Base-by-base conservation (phyloP, 148 eudicot genomes). In the Drosera capensis region DNA sequence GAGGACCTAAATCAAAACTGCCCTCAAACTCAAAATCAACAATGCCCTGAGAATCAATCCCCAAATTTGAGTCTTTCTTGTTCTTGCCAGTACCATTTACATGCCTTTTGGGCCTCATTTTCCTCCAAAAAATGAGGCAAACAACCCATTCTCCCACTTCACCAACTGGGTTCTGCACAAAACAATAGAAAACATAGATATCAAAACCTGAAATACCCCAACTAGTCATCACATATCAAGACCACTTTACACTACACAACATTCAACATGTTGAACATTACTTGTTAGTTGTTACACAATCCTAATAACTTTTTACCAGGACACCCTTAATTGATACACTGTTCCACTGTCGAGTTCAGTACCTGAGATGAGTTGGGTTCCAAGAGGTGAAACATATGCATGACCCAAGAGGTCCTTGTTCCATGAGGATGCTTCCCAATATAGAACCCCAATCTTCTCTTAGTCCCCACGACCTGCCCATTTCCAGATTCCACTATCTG, bases 361-460 rank as follows among this genome's bases (percentile, higher is more conserved):
- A 0, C 14, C 3, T 0, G 20, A 5, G 14, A 14, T 14, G 31
- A 43, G 38, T 17, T 23, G 36, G 55, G 47, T 24, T 52, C 51
- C 20, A 51, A n/a, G 29, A 71, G 66, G 40, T 54, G 55, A 48
- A 48, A 73, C 47, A 72, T 55, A 26, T 61, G 71, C 76, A 77
- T 46, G 49, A 63, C 25, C 88, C 82, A 80, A 6, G 26, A 42
- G 38, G 82, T 75, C 43, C 44, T 60, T 3, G 46, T 5, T 12
- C 65, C 60, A 38, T 23, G 45, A 2, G 19, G 53, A 38, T 13
- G 43, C 29, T 40, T 59, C 16, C 54, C 40, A 7, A 51, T 45
- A 43, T 56, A 63, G 46, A 75, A 75, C 5, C 47, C 62, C 38
- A 62, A 59, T 14, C 61, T 18, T 31, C 58, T 80, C 44, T 63